Evolutionary conservation across 2,329 filamentous ascomycete species (phyloP), one percentile per base, ranked within the genome.

Genomic region (Penicillium fuscoglaucum): DNA sequence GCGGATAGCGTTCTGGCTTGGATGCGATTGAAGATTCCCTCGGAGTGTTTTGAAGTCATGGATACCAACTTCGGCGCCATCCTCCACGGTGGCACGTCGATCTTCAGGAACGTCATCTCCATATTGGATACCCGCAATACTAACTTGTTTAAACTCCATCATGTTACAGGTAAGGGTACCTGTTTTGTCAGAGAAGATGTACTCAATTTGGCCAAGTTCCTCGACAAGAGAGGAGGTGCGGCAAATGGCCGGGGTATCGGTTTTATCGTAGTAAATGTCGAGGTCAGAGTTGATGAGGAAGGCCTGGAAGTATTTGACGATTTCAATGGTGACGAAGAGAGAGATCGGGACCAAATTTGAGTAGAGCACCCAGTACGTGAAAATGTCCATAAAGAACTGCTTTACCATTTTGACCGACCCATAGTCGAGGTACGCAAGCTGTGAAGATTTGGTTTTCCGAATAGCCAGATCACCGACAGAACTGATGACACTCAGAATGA

Each of bases 301-400:
- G n/a, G 91, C 95, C 66, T 96, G 93, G 82, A 90, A 96, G 73
- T 98, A 97, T 76, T 99, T 99, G 79, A 99, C 93, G 65, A 99
- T 84, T 77, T 99, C 95, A 52, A 99, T 87, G 0, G 95, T 99
- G 62, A 99, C 95, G 74, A 99, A 99, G 4, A 99, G 87, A 31
- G 93, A 98, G 69, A 99, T 97, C 35, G 95, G 95, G 47, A 99
- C 95, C 68, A 99, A 79, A 53, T 96, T 93, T 3, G 93, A 98
- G 77, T 97, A 99, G 37, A 99, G 78, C 33, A 99, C 93, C 93
- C 95, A 99, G 75, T 98, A 98, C 1, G 96, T 99, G 70, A 97
- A 90, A 72, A 99, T 90, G 76, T 99, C 95, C 68, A 89, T 88
- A 75, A 96, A 90, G 74, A 99, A 97, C 62, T 92, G 91, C 66